These are phyloP conservation scores for Lipomyces lipofer DNA, from an alignment of 805 yeast genomes.

Conservation along the genomic window DNA sequence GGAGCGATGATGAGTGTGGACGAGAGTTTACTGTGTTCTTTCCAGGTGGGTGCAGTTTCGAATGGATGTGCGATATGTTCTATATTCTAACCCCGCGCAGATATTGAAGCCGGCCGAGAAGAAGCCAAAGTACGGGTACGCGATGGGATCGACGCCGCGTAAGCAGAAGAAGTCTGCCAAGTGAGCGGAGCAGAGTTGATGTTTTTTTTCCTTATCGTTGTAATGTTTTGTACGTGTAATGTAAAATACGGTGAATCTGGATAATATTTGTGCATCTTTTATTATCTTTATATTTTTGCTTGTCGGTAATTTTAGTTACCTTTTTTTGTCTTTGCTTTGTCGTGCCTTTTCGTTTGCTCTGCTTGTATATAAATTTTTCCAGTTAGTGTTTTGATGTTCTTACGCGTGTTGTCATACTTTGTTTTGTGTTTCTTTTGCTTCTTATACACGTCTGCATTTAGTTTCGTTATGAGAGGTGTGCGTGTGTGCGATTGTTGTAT, in stretches of 20 bases:
- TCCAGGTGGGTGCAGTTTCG: conserved; percentile 41
- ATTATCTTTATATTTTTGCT: too few species aligned
- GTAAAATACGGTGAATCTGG: not conserved
- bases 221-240: not conserved
- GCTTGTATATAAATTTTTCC: too few species aligned
- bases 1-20: conserved; percentile 99
- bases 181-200: not conserved
- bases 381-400: too few species aligned
- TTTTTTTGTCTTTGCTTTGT: too few species aligned
- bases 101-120: conserved; percentile 98
- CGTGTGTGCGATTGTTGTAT: too few species aligned
- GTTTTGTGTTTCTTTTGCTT: too few species aligned
- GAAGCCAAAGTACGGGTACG: conserved; percentile 65
- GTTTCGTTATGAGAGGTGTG: too few species aligned
- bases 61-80: conserved; percentile 44
- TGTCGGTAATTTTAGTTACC: too few species aligned
- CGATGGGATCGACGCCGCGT: conserved; percentile 35
- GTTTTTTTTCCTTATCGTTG: not conserved
- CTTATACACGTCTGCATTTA: too few species aligned
- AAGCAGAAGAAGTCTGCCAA: conserved; percentile 27
- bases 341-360: too few species aligned
- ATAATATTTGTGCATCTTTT: not conserved
- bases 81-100: conserved; percentile 44
- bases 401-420: too few species aligned
- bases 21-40: conserved; percentile 90